Evolutionary conservation across 495 filamentous ascomycete species (phyloP), one percentile per base, ranked within the genome.

Genomic region (Choiromyces venosus): DNA sequence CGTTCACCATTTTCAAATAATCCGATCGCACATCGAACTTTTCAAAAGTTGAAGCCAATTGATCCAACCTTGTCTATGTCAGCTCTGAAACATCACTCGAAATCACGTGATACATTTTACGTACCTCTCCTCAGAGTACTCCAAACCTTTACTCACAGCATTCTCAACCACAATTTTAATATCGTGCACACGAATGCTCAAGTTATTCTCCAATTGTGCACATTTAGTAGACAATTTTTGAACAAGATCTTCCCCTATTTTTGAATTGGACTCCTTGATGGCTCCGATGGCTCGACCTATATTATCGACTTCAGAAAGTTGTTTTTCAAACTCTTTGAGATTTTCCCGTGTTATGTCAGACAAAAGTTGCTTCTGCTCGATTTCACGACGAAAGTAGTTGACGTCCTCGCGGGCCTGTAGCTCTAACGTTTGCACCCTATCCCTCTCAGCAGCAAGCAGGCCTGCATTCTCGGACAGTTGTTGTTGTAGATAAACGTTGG

Each of bases 401-500:
- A 61, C 68, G 40, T 77, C 76, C 21, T 70, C 66, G 18, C 78
- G 46, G 61, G 76, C 79, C 19, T 77, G 77, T 18, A 29, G 64
- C 66, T 80, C 78, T 18, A 80, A 65, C 10, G 65, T 73, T 71
- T 80, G 78, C 12, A 78, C 76, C 16, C 77, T 72, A 46, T 80
- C 74, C 52, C 77, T 79, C 70, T 80, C 78, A 19, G 64, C 64
- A n/a, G 73, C 74, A 12, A 80, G 36, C 21, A 79, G 68, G 12
- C 77, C 73, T 21, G 78, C 71, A 39, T 80, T 80, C 37, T 80
- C 70, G 12, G 74, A 79, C 2, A 75, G 35, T 38, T 80, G 77
- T 29, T 56, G 67, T 65, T 79, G 65, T 19, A 79, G 66, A 37
- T 76, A 78, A 25, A 73, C 76, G 52, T 73, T 25, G 40, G 70